Evolutionary conservation across 2,329 filamentous ascomycete species (phyloP).

Genomic region (Cercospora janseana): DNA sequence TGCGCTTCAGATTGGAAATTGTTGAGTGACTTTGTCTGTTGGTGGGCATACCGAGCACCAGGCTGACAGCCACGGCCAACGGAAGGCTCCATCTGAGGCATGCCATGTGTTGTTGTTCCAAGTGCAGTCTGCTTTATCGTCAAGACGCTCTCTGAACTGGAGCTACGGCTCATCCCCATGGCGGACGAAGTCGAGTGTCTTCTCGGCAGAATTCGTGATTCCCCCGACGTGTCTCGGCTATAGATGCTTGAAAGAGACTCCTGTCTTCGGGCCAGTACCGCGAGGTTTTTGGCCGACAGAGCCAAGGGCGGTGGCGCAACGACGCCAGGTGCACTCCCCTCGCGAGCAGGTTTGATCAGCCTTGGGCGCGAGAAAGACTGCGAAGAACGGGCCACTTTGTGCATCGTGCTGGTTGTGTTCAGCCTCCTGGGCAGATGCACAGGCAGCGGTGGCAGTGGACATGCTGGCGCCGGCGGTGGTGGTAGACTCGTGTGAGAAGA

Average conservation of each 20-base stretch:
- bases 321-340: slow-evolving; percentile 16
- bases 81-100: not conserved
- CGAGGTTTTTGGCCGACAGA: slow-evolving; percentile 15
- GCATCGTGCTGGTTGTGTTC: slow-evolving; percentile 15
- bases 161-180: slow-evolving; percentile 6
- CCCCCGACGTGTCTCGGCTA: slow-evolving; percentile 33
- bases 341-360: slow-evolving; percentile 5
- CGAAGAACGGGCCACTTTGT: slow-evolving; percentile 21
- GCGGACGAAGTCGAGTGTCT: not conserved
- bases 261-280: slow-evolving; percentile 15
- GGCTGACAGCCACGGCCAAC: too few relatives aligned
- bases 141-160: slow-evolving; percentile 22
- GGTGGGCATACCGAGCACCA: not conserved
- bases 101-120: not conserved
- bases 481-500: slow-evolving; percentile 24
- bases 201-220: slow-evolving; percentile 13
- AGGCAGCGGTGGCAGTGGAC: slow-evolving; percentile 31
- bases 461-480: slow-evolving; percentile 20
- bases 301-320: slow-evolving; percentile 20
- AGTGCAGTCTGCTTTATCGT: slow-evolving; percentile 24
- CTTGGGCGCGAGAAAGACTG: slow-evolving; percentile 10
- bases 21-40: not conserved
- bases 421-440: slow-evolving; percentile 28
- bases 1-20: slow-evolving; percentile 17
- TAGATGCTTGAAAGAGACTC: slow-evolving; percentile 34